phyloP scores from a whole-genome alignment of 768 basidiomycete species.

The Podaxis sp. region DNA sequence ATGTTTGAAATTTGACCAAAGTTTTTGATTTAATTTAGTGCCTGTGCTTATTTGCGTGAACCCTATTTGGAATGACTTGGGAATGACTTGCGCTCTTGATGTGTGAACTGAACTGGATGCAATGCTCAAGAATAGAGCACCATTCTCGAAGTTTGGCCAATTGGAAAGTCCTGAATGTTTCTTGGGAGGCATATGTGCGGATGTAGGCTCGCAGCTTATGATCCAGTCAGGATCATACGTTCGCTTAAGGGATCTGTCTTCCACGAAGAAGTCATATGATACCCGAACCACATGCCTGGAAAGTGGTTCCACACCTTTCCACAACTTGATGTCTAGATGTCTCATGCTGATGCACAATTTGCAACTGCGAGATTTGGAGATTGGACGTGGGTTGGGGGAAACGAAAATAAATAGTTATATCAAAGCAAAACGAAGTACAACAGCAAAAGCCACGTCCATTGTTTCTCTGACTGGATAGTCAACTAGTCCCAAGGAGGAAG shows the following conservation, averaged over 20 bases:
- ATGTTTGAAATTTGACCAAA: background rate
- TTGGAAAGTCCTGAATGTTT: no score
- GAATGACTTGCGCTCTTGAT: background rate
- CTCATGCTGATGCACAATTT: background rate
- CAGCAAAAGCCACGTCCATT: background rate
- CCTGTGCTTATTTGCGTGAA: background rate
- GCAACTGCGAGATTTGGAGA: background rate
- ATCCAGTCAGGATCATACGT: background rate
- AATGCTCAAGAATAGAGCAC: background rate
- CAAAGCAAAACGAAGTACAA: conserved; percentile 2
- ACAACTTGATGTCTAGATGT: background rate
- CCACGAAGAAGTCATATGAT: background rate
- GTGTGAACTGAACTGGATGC: background rate
- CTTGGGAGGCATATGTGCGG: no score
- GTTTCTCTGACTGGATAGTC: background rate
- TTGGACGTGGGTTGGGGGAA: background rate
- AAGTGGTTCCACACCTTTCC: background rate
- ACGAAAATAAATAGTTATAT: conserved; percentile 5
- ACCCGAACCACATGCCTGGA: background rate
- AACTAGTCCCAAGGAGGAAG: conserved; percentile 6
- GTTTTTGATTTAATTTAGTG: background rate
- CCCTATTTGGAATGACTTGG: background rate
- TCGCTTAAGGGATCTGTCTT: background rate
- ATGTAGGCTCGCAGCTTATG: background rate
- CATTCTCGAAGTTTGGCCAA: background rate